Evolutionary conservation across 202 grass and related monocot species (phyloP).

Genomic region (Panicum virgatum): DNA sequence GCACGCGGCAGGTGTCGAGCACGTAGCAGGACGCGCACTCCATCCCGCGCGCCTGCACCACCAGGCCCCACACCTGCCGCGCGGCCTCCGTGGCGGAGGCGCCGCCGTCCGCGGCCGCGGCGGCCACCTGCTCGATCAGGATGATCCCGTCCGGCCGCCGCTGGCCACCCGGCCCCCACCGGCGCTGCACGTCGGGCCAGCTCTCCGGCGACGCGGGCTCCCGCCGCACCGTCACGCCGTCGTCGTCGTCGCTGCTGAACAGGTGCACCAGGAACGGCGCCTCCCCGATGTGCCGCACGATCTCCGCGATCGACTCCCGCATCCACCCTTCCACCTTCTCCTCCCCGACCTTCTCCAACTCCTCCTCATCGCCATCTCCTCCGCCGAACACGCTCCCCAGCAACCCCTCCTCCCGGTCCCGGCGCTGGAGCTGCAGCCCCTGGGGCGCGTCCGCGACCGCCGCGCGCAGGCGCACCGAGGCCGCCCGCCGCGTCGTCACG

Average conservation of each 20-base stretch:
- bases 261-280: slow-evolving; percentile 84
- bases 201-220: slow-evolving; percentile 58
- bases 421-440: slow-evolving; percentile 24
- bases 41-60: slow-evolving; percentile 84
- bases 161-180: slow-evolving; percentile 36
- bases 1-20: slow-evolving; percentile 79
- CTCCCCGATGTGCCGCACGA: slow-evolving; percentile 78
- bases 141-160: slow-evolving; percentile 75
- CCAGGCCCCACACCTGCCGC: slow-evolving; percentile 59
- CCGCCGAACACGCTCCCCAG: neutral
- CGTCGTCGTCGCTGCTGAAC: slow-evolving; percentile 46
- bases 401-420: neutral
- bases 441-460: slow-evolving; percentile 31
- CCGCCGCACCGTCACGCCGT: slow-evolving; percentile 48
- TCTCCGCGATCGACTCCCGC: slow-evolving; percentile 72
- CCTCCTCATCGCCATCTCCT: slow-evolving; percentile 2
- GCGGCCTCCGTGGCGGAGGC: slow-evolving; percentile 18
- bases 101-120: slow-evolving; percentile 31
- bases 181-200: slow-evolving; percentile 62
- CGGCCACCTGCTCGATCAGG: slow-evolving; percentile 61
- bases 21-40: slow-evolving; percentile 78
- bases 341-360: slow-evolving; percentile 30
- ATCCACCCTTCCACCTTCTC: slow-evolving; percentile 76
- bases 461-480: slow-evolving; percentile 15
- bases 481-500: neutral